phyloP scores from a whole-genome alignment of 2,329 filamentous ascomycete genomes.

The Rutstroemia sydowiana region DNA sequence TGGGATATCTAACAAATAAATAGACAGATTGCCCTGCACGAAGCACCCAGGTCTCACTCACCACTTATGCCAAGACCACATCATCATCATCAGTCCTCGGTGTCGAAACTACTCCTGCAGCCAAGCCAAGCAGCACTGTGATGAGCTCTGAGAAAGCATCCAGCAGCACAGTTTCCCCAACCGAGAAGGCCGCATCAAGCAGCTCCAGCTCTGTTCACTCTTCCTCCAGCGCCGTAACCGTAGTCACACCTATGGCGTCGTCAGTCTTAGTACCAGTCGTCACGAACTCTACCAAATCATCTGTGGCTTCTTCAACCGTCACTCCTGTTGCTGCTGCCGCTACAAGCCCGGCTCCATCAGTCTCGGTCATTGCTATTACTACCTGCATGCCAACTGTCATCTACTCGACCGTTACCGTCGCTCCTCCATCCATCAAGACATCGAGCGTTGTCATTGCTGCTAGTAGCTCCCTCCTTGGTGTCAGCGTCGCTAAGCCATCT shows the following conservation, averaged over 20 bases:
- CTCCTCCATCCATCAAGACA: neutral
- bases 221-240: too few relatives aligned
- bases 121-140: neutral
- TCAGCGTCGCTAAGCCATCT: slow-evolving; percentile 5
- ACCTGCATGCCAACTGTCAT: slow-evolving; percentile 13
- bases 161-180: neutral
- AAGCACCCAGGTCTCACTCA: slow-evolving; percentile 5
- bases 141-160: too few relatives aligned
- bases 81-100: neutral
- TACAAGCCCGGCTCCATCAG: neutral
- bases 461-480: neutral
- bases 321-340: neutral
- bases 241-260: too few relatives aligned
- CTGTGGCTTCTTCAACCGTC: neutral
- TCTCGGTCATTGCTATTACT: slow-evolving; percentile 9
- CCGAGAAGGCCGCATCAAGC: too few relatives aligned
- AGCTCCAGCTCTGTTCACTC: too few relatives aligned
- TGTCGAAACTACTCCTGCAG: neutral
- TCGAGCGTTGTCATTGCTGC: neutral
- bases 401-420: slow-evolving; percentile 10
- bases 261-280: neutral
- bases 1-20: neutral
- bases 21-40: slow-evolving; percentile 10
- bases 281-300: neutral
- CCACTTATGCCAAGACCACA: slow-evolving; percentile 1